Evolutionary conservation across 805 yeast genomes (phyloP), one percentile per base, ranked within the genome.

Genomic region (Kockiozyma suomiensis): DNA sequence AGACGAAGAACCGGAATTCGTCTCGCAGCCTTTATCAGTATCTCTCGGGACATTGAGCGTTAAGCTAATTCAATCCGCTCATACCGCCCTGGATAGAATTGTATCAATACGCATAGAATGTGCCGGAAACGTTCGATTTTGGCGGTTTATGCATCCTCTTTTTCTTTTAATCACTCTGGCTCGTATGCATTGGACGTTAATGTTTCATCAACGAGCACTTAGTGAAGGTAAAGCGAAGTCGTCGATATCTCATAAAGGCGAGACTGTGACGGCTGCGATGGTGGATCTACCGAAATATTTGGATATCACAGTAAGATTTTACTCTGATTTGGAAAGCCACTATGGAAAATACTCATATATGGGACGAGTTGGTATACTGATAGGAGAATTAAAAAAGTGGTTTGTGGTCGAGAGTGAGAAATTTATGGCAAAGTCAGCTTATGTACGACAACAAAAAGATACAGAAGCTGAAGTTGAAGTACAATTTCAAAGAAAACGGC

Each of bases 11-110:
- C 32, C 30, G 17, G 23, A 37, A 6, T 38, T 38, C 21, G n/a
- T 40, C 3, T 19, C 35, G 4, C 50, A 23, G 28, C 33, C 43
- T n/a, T n/a, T 53, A 32, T 30, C 56, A 4, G 13, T 45, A 13
- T 35, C 49, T 19, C 33, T 53, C 10, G 50, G 56, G 7, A 53
- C 43, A 7, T 30, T 43, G 37, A 43, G 43, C 30, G 38, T 53
- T 10, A 7, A 23, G 23, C 30, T 53, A 8, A 43, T 53, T 8
- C 35, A 35, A 2, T 32, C 50, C n/a, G 56, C 50, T 4, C 49
- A 53, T 32, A 17, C 56, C 8, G 56, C 50, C 5, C 49, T 53
- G 13, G 56, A 53, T 30, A 35, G 12, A 35, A 35, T 53, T 21
- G 15, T 52, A 19, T 6, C 43, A 8, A 25, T 53, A 13, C 49